phyloP scores from a whole-genome alignment of 2,329 filamentous ascomycete genomes.

The Xylariaceae sp. region DNA sequence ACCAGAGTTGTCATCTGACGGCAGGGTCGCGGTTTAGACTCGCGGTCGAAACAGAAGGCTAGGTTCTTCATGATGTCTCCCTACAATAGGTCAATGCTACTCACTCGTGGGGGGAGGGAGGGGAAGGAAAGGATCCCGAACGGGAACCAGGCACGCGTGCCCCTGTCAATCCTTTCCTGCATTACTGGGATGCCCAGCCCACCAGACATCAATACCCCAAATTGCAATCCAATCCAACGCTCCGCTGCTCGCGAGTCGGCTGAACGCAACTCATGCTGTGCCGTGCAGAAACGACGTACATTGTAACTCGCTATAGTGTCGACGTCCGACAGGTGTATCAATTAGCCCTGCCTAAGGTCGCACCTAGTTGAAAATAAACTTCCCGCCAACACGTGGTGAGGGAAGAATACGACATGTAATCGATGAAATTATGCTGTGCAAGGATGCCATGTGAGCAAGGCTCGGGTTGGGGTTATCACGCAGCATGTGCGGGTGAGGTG shows the following conservation, averaged over 20 bases:
- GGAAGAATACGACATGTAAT: not conserved
- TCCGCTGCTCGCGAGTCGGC: conserved; percentile 7
- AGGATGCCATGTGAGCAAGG: conserved; percentile 9
- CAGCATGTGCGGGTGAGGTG: conserved; percentile 2
- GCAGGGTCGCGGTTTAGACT: conserved; percentile 1
- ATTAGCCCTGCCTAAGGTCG: conserved; percentile 1
- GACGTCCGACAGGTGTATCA: conserved; percentile 7
- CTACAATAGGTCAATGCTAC: conserved; percentile 6
- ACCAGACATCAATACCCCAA: not conserved
- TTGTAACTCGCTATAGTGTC: conserved; percentile 9
- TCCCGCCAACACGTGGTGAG: conserved; percentile 13
- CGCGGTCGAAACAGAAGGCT: not conserved
- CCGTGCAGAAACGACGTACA: not conserved
- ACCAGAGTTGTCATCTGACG: conserved; percentile 7
- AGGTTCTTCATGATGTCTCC: not conserved
- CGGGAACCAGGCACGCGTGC: conserved; percentile 8
- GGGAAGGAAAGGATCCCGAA: not conserved
- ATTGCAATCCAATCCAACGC: conserved; percentile 12
- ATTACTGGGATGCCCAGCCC: conserved; percentile 8
- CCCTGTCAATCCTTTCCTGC: not conserved
- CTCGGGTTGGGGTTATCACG: conserved; percentile 14
- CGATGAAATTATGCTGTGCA: conserved; percentile 7
- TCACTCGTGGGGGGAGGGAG: not conserved
- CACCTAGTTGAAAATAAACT: not conserved
- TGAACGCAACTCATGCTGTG: not conserved